Evolutionary conservation across 306 rosid genomes (phyloP), one percentile per base, ranked within the genome.

Genomic region (Vachellia pachyceras): DNA sequence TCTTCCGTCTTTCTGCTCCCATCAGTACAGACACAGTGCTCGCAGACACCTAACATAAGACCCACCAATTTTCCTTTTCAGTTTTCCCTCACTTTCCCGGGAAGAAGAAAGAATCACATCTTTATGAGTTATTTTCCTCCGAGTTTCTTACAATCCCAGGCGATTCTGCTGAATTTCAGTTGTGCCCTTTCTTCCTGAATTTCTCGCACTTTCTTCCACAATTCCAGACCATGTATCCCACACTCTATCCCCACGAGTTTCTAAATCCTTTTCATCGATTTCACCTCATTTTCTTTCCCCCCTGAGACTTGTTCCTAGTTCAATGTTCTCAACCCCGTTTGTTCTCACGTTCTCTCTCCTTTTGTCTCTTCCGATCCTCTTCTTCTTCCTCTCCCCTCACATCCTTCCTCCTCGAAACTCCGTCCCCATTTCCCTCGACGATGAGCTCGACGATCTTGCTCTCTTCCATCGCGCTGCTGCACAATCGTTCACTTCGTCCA

Each of bases 291-390:
- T 74, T 71, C 75, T 61, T 58, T 75, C 83, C 78, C 6, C 84
- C 86, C 10, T 77, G 80, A 82, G 90, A 37, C 18, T 68, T 13
- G 29, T 13, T 60, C 69, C 85, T 18, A 52, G 82, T 22, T 83
- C 91, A 36, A 91, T 91, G 92, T 86, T 86, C 85, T 90, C 94
- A 6, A 85, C 88, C 79, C 91, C 85, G 0, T 88, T 90, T n/a
- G 79, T 90, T 0, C 88, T 90, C 60, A 9, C 88, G 23, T 88
- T 91, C 69, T 77, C 88, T 61, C 91, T 91, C 61, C 86, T 91
- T 52, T 85, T 91, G 25, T 86, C 94, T 10, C 87, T 90, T 65
- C 90, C 94, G 2, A 77, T 89, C 68, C 84, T 89, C 82, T 86
- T 89, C 80, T 86, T 89, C 87, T 77, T 91, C 64, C 44, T 91